Evolutionary conservation across 2,329 filamentous ascomycete species (phyloP), one percentile per base, ranked within the genome.

Genomic region (Pseudocercospora cruenta): DNA sequence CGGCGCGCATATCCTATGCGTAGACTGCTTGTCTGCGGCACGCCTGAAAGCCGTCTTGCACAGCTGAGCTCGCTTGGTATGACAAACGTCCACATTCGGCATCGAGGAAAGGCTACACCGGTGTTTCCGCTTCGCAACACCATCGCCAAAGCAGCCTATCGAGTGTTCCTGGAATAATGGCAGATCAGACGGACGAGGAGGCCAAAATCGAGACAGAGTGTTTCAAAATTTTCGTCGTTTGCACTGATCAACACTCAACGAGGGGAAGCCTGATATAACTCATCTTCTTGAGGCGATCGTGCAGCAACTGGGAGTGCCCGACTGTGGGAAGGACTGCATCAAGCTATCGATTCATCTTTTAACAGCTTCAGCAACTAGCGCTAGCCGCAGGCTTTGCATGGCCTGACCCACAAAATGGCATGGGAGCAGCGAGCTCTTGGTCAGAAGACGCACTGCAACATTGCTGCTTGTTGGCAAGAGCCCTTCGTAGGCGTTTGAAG

Each of bases 341-440:
- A 58, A 58, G 55, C 55, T 43, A 58, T 43, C 55, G 55, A 43
- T 33, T 55, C 24, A 55, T 55, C 24, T 31, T 16, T 26, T 16
- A 55, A 19, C 6, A 58, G 31, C 55, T 58, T 58, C 19, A 36
- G 55, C 31, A 58, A 33, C 55, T 43, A 58, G 55, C 24, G 21
- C 54, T 58, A 33, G 54, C 54, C 26, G 28, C 54, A 58, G 54
- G 31, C 54, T 21, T 21, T 58, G 28, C 54, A 33, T 21, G 28
- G 51, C n/a, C 54, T 19, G 28, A 22, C 31, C 31, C 26, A 21
- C n/a, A 21, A 22, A 26, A 58, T 21, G 53, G 14, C n/a, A 36
- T 21, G 28, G 53, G 16, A n/a, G 21, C 16, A 54, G 22, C 49
- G 24, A 54, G 49, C 19, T 16, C 22, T 24, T 26, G 19, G n/a